Evolutionary conservation across 2,329 filamentous ascomycete genomes (phyloP).

Genomic region (Fusarium drepaniforme): DNA sequence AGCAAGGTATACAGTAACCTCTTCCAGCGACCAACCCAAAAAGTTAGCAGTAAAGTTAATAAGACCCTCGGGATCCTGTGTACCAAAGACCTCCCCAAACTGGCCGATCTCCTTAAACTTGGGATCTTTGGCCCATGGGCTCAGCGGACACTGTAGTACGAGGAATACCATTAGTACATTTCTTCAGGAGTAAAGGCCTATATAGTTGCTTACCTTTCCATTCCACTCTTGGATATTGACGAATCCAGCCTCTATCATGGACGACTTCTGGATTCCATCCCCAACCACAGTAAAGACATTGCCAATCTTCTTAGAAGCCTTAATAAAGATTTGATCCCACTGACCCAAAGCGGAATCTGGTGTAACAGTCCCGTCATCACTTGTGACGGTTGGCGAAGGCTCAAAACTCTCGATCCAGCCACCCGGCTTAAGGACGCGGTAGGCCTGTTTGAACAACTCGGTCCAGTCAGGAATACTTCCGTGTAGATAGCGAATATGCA

Average conservation of each 20-base stretch:
- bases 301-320: conserved; percentile 39
- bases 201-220: conserved; percentile 24
- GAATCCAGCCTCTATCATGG: conserved; percentile 42
- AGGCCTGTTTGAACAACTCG: conserved; percentile 61
- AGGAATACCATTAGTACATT: background rate
- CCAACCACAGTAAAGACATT: conserved; percentile 39
- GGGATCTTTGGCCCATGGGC: conserved; percentile 36
- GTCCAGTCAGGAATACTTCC: conserved; percentile 67
- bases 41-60: conserved; percentile 17
- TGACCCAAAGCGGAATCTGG: conserved; percentile 33
- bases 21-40: conserved; percentile 48
- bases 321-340: conserved; percentile 36
- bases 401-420: conserved; percentile 51
- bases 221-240: conserved; percentile 38
- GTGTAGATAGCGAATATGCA: conserved; percentile 67
- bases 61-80: conserved; percentile 21
- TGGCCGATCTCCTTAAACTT: conserved; percentile 38
- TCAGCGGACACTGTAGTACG: conserved; percentile 16
- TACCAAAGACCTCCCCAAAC: conserved; percentile 32
- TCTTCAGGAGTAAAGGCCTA: background rate
- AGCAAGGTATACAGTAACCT: conserved; percentile 49
- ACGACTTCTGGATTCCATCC: conserved; percentile 29
- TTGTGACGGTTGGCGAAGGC: conserved; percentile 26
- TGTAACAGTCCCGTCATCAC: conserved; percentile 46
- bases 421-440: conserved; percentile 65